Base-by-base conservation (phyloP, 768 basidiomycete genomes). In the Phanerochaete carnosa region DNA sequence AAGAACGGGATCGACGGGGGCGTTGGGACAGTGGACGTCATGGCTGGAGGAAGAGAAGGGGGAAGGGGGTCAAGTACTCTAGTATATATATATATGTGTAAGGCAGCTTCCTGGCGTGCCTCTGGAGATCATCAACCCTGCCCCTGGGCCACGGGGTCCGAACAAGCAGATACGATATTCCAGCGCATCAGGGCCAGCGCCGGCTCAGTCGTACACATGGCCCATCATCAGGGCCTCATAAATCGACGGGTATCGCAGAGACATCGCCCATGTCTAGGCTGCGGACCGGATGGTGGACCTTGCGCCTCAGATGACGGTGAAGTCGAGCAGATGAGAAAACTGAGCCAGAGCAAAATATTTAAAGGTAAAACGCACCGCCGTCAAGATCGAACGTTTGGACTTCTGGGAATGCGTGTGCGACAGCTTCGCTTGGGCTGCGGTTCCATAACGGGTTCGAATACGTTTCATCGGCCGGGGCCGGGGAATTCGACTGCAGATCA, bases 1-100 rank as follows among this genome's bases (percentile, higher is more conserved):
- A 80, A 60, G 65, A 80, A 72, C 12, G 78, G 77, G 43, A 78
- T 66, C 0, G 73, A 65, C 12, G 77, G 77, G 16, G 79, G 79
- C 57, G 75, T 74, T 6, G 79, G 79, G 45, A 80, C 79, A 3
- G 71, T 72, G 13, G 71, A 69, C 28, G 74, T 72, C 76, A 77
- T 76, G 7, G 59, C 58, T 19, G 39, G 37, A 3, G 28, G 13
- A 13, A 43, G 16, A 37, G 23, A 8, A 37, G n/a, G 33, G 22
- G 23, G 12, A 25, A 43, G 19, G 11, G 19, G 19, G 19, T 4
- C 19, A 19, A 19, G 39, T 4, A 19, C 11, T 19, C 7, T 25
- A 25, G 22, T 5, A 25, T 49, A 46, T 46, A 46, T 46, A 46
- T 6, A n/a, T n/a, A 7, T 6, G 7, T n/a, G 47, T 25, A 26